Percentiles rank a stretch among this genome's conserved stretches.
Conservation (phyloP, 2,329 filamentous ascomycete genomes). For the Trichophyton mentagrophytes region DNA sequence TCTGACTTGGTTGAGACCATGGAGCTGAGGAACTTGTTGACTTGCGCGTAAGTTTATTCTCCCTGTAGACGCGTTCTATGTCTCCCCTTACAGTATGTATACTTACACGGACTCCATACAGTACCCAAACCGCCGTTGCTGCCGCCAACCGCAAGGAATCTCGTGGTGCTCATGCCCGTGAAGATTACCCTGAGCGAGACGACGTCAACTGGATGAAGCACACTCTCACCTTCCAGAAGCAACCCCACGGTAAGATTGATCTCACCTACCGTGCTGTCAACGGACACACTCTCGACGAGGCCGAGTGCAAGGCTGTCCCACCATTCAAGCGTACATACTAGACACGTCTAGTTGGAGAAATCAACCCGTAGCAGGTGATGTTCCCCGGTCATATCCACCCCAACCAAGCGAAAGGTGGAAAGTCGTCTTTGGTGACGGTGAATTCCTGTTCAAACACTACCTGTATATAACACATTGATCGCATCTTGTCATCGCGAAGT, state of each 20-base stretch:
- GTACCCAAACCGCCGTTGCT: conserved; percentile 77
- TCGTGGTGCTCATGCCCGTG: conserved; percentile 88
- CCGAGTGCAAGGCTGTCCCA: conserved; percentile 89
- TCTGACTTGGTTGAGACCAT: conserved; percentile 92
- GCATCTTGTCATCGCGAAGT: conserved; percentile 2
- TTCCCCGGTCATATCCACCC: not conserved
- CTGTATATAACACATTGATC: conserved; percentile 5
- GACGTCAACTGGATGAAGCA: conserved; percentile 99
- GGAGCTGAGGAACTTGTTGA: conserved; percentile 87
- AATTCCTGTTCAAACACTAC: not conserved
- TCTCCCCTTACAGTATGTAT: not conserved
- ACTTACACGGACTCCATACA: conserved; percentile 23
- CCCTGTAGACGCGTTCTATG: not conserved
- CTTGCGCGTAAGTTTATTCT: conserved; percentile 65
- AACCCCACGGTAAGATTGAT: conserved; percentile 75
- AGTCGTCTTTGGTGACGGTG: not conserved
- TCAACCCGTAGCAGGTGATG: not conserved
- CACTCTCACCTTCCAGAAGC: conserved; percentile 89
- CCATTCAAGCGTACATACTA: conserved; percentile 68
- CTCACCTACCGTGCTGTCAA: conserved; percentile 77
- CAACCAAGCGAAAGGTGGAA: not conserved
- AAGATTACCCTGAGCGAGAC: conserved; percentile 91
- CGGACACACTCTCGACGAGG: conserved; percentile 75
- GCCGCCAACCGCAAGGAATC: conserved; percentile 95
- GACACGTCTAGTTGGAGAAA: conserved; percentile 1